Percentiles rank a stretch among this genome's conserved stretches.
phyloP scores from a whole-genome alignment of 2,329 filamentous ascomycete species.

The Pestalotiopsis sp. region DNA sequence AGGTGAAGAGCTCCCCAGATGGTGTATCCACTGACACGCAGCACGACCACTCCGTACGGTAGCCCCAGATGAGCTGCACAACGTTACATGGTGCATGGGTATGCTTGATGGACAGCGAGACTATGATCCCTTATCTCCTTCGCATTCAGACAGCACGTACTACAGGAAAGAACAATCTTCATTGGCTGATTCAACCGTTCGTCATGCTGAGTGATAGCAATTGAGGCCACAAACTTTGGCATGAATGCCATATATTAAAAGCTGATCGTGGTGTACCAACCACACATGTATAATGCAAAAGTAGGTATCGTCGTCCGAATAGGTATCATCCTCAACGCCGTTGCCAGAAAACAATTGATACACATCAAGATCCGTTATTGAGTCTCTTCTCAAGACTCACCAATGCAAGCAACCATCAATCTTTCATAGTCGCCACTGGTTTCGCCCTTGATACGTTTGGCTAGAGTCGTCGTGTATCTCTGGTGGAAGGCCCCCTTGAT shows the following conservation, averaged over 20 bases:
- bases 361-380: neutral
- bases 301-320: neutral
- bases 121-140: neutral
- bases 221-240: neutral
- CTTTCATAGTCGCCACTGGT: constrained; percentile 82
- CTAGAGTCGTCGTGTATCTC: constrained; percentile 68
- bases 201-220: neutral
- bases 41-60: neutral
- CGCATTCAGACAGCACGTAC: neutral
- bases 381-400: constrained; percentile 34
- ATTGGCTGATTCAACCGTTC: no score
- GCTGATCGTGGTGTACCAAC: neutral
- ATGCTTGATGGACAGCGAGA: neutral
- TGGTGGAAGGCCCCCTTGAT: constrained; percentile 79
- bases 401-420: constrained; percentile 71
- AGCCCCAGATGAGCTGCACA: neutral
- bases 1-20: neutral
- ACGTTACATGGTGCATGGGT: neutral
- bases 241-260: neutral
- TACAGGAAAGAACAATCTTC: no score
- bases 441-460: constrained; percentile 74
- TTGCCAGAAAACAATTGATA: neutral
- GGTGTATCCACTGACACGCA: neutral
- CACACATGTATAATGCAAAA: neutral
- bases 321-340: constrained; percentile 7